A percentile compares a stretch with the other conserved stretches of the same genome.
phyloP scores from a whole-genome alignment of 1,139 yeast species.

The Yamadazyma blattariae region DNA sequence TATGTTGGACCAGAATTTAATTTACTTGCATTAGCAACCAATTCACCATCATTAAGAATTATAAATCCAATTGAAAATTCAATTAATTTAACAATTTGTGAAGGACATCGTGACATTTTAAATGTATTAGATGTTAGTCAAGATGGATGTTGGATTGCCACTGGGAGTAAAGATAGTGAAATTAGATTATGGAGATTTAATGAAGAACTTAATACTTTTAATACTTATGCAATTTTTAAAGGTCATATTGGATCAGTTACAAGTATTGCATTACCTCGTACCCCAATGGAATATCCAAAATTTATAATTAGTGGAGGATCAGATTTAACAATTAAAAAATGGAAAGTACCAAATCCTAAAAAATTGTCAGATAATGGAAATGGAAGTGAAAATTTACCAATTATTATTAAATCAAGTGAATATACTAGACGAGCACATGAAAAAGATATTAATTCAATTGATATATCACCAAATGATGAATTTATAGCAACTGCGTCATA shows the following conservation, averaged over 20 bases:
- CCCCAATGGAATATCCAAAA: conserved; percentile 55
- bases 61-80: conserved; percentile 52
- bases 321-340: conserved; percentile 86
- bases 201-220: conserved; percentile 32
- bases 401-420: conserved; percentile 52
- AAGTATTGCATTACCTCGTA: conserved; percentile 73
- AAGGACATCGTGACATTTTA: conserved; percentile 84
- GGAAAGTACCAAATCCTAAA: conserved; percentile 61
- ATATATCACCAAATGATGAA: conserved; percentile 85
- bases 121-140: conserved; percentile 73
- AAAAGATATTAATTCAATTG: conserved; percentile 88
- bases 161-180: conserved; percentile 89
- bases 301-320: conserved; percentile 83
- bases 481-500: conserved; percentile 93
- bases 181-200: conserved; percentile 77
- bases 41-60: conserved; percentile 85
- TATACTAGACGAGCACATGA: conserved; percentile 96
- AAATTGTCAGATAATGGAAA: conserved; percentile 1
- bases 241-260: conserved; percentile 91
- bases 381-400: conserved; percentile 12
- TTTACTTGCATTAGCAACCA: conserved; percentile 80
- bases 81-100: conserved; percentile 60
- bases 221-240: conserved; percentile 56
- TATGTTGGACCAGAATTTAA: conserved; percentile 64
- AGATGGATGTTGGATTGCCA: conserved; percentile 86